Base-by-base conservation (phyloP, 1,139 yeast genomes). In the Zhuliangozyma parablackwelliae region DNA sequence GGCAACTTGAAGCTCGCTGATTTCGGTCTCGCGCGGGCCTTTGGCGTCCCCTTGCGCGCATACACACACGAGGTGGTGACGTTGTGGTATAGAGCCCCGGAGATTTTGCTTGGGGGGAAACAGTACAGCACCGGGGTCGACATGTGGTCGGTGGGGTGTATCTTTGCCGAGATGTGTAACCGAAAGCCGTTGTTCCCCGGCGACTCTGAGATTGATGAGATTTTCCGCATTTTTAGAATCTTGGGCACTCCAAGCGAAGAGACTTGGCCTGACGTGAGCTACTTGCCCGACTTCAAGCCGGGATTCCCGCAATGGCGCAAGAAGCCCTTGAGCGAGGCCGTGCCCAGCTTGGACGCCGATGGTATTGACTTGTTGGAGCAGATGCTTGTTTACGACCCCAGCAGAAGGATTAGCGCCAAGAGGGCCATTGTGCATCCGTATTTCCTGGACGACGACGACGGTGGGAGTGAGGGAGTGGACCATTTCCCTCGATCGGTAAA, bases 121-220 rank as follows among this genome's bases (percentile, higher is more conserved):
- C 97, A 92, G 61, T 92, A 92, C 62, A 87, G 96, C 35, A 92
- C 97, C 0, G 97, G 97, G 23, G 97, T 92, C 35, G 99, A 92
- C 59, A 89, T 94, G 83, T 92, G 99, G 99, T 87, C 96, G 12
- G 87, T 89, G 41, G 99, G 99, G 20, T 90, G 97, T 61, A 92
- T 92, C 40, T 92, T 94, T 65, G 98, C 97, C 6, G 99, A 92
- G 61, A 90, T 92, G 97, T 92, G 94, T 50, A 88, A 90, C 56
- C 75, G 98, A 45, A 88, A 88, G 61, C 97, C 99, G 8, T 65
- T 92, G 36, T 92, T 92, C 65, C 95, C 97, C 2, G 99, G 98
- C 25, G 98, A 92, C 61, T 87, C 96, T 11, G 98, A 92, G 61
- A 92, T 92, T 58, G 98, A 92, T 60, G 97, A 92, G 66, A 92